A percentile compares a stretch with the other conserved stretches of the same genome.
Conservation (phyloP, 202 grass and related monocot species). For the Elaeis oleifera region DNA sequence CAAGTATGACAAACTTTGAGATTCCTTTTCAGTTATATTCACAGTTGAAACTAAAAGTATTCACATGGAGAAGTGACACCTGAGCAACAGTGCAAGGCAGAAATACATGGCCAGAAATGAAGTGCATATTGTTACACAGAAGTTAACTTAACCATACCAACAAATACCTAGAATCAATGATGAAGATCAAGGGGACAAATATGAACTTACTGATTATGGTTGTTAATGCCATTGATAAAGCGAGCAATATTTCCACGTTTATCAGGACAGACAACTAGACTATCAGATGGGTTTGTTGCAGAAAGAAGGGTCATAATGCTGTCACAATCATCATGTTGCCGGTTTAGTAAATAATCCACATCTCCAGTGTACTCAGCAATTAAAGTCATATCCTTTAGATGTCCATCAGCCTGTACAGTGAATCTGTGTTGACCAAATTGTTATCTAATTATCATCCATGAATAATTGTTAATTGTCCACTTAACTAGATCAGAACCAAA, state of each 20-base stretch:
- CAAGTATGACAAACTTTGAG: conserved; percentile 15
- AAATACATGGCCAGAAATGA: too few species aligned
- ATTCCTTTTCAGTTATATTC: not conserved
- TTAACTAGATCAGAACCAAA: conserved; percentile 8
- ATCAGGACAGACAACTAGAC: conserved; percentile 70
- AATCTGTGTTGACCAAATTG: conserved; percentile 42
- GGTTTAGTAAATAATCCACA: conserved; percentile 74
- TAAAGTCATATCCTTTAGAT: conserved; percentile 82
- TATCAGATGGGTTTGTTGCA: conserved; percentile 41
- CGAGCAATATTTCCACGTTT: conserved; percentile 74
- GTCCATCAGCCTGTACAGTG: conserved; percentile 72
- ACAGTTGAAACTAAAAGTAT: too few species aligned
- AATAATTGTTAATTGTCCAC: not conserved
- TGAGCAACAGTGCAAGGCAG: too few species aligned
- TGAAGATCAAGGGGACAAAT: not conserved
- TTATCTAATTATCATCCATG: conserved; percentile 8
- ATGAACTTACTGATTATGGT: conserved; percentile 66
- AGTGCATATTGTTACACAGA: too few species aligned
- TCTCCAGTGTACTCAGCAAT: conserved; percentile 69
- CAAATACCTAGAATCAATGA: too few species aligned
- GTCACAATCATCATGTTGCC: conserved; percentile 56
- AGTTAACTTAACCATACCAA: too few species aligned
- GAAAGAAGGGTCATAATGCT: conserved; percentile 82
- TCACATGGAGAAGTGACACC: too few species aligned
- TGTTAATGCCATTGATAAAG: conserved; percentile 94